phyloP scores from a whole-genome alignment of 495 filamentous ascomycete species.

The Aspergillus asperescens region DNA sequence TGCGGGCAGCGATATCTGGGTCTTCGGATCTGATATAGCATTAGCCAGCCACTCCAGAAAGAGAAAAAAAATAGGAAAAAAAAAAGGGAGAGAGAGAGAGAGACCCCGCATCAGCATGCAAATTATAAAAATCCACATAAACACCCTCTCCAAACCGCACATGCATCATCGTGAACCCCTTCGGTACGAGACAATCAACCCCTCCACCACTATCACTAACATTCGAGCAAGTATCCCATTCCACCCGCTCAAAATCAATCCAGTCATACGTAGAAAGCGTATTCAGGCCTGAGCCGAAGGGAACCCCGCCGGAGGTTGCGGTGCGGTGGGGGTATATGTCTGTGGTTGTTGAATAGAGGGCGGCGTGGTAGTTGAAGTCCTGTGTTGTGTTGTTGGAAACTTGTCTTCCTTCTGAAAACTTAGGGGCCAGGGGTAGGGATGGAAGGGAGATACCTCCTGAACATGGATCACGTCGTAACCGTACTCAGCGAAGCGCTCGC shows the following conservation, averaged over 20 bases:
- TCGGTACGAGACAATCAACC: slow-evolving; percentile 57
- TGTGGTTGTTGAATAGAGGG: slow-evolving; percentile 50
- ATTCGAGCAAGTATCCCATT: slow-evolving; percentile 54
- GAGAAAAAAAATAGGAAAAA: not conserved
- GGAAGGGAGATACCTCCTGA: slow-evolving; percentile 43
- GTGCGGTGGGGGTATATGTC: slow-evolving; percentile 54
- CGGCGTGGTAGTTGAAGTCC: slow-evolving; percentile 62
- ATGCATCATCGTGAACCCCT: slow-evolving; percentile 60
- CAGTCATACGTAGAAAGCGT: slow-evolving; percentile 52
- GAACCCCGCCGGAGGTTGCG: slow-evolving; percentile 55
- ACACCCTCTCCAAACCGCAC: slow-evolving; percentile 39
- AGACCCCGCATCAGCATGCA: slow-evolving; percentile 58
- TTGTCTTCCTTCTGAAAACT: no score
- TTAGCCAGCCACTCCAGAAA: not conserved
- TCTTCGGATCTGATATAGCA: slow-evolving; percentile 25
- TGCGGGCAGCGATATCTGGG: slow-evolving; percentile 46
- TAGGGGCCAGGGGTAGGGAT: not conserved
- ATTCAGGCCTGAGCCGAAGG: slow-evolving; percentile 57
- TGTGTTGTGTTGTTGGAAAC: not conserved
- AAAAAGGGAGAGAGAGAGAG: not conserved
- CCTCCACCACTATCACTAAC: no score
- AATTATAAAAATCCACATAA: slow-evolving; percentile 56
- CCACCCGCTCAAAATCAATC: slow-evolving; percentile 49
- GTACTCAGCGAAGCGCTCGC: slow-evolving; percentile 44
- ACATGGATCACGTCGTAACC: slow-evolving; percentile 55